phyloP scores from a whole-genome alignment of 2,329 filamentous ascomycete genomes.

The Diplodia scrobiculata region DNA sequence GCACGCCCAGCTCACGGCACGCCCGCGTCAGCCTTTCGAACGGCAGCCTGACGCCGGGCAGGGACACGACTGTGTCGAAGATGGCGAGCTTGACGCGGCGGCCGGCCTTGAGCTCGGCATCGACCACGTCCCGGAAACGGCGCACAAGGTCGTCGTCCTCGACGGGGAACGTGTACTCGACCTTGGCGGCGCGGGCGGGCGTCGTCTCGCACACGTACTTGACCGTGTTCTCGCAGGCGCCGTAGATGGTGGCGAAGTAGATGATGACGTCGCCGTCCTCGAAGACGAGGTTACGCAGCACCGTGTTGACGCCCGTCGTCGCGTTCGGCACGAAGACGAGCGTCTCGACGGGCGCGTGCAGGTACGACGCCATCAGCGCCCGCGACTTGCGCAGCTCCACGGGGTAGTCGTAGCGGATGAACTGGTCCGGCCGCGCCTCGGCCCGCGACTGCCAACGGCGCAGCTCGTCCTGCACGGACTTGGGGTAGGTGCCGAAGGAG shows the following conservation, averaged over 20 bases:
- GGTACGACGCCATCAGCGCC: conserved; percentile 62
- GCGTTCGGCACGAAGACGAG: conserved; percentile 81
- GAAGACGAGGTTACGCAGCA: conserved; percentile 75
- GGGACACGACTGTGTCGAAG: conserved; percentile 78
- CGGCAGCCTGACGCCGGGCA: conserved; percentile 78
- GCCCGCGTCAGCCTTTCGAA: conserved; percentile 67
- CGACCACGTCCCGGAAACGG: conserved; percentile 63
- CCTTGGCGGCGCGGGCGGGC: conserved; percentile 53
- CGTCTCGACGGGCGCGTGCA: conserved; percentile 67
- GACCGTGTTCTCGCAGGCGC: conserved; percentile 72
- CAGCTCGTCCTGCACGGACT: conserved; percentile 60
- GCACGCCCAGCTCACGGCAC: conserved; percentile 67
- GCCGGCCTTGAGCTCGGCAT: conserved; percentile 56
- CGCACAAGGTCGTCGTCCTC: conserved; percentile 67
- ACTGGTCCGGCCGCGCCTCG: conserved; percentile 72
- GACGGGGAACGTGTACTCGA: conserved; percentile 68
- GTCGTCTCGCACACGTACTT: conserved; percentile 71
- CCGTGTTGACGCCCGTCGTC: conserved; percentile 73
- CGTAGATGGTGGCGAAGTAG: conserved; percentile 78
- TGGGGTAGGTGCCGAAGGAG: conserved; percentile 78
- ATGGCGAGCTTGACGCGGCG: conserved; percentile 67
- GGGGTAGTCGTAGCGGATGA: conserved; percentile 70
- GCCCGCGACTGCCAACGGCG: conserved; percentile 65
- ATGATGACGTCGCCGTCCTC: conserved; percentile 72
- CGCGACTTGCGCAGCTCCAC: conserved; percentile 65